Evolutionary conservation across 805 yeast genomes (phyloP).

Genomic region (Metschnikowia corniflorae): DNA sequence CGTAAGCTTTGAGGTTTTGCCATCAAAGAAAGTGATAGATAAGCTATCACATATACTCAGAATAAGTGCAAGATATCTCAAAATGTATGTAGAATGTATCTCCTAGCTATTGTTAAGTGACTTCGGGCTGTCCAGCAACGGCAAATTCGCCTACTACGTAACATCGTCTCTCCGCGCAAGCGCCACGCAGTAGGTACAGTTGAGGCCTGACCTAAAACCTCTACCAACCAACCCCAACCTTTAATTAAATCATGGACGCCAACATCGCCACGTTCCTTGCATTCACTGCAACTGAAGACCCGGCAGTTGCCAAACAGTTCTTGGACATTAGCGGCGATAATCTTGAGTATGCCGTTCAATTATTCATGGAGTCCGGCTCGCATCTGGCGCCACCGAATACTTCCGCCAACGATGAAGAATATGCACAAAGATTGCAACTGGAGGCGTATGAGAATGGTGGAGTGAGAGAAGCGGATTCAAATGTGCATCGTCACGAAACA

Average conservation of each 20-base stretch:
- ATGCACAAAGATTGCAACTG: conserved; percentile 61
- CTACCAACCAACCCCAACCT: too few species aligned
- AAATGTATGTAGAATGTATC: too few species aligned
- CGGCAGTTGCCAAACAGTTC: conserved; percentile 66
- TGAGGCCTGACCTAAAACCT: too few species aligned
- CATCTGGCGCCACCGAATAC: conserved; percentile 18
- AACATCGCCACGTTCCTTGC: conserved; percentile 72
- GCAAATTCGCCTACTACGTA: too few species aligned
- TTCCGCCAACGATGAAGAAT: conserved; percentile 44
- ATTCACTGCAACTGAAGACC: conserved; percentile 72
- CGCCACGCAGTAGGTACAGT: too few species aligned
- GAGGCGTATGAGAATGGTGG: conserved; percentile 49
- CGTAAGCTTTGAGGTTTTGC: too few species aligned
- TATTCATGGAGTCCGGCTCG: conserved; percentile 59
- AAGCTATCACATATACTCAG: too few species aligned
- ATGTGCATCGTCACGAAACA: conserved; percentile 75
- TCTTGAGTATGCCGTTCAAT: conserved; percentile 77
- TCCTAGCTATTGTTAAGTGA: too few species aligned
- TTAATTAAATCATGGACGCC: conserved; percentile 43
- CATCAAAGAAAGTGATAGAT: too few species aligned
- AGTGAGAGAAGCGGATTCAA: conserved; percentile 62
- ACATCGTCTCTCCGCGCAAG: too few species aligned
- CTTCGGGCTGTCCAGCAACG: too few species aligned
- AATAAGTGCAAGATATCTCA: too few species aligned
- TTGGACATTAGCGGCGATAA: conserved; percentile 74